Evolutionary conservation across 805 yeast species (phyloP).

Genomic region (Cyberlindnera bimundalis): DNA sequence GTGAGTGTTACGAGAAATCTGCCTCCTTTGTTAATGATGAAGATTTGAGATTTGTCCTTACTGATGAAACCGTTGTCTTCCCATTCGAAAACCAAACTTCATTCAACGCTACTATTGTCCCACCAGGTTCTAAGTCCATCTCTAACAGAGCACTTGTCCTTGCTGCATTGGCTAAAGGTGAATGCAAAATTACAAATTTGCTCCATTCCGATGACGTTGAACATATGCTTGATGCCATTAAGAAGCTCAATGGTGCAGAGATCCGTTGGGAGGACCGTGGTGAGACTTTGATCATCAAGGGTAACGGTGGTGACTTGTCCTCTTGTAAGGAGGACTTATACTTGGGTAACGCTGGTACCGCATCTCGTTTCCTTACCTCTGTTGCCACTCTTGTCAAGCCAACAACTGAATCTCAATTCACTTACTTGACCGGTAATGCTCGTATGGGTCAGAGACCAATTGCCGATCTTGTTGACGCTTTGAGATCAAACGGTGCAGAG

Average conservation of each 20-base stretch:
- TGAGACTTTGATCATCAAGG: conserved; percentile 78
- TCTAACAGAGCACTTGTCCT: conserved; percentile 91
- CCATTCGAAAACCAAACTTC: conserved; percentile 40
- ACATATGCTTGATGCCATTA: conserved; percentile 87
- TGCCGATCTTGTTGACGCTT: conserved; percentile 92
- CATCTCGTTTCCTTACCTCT: conserved; percentile 89
- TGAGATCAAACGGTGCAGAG: conserved; percentile 72
- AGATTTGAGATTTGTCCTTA: conserved; percentile 74
- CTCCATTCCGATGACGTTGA: conserved; percentile 96
- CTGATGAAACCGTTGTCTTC: conserved; percentile 73
- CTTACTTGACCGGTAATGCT: conserved; percentile 85
- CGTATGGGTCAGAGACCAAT: conserved; percentile 98
- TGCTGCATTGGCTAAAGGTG: conserved; percentile 89
- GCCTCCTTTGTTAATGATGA: conserved; percentile 83
- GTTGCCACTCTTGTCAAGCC: conserved; percentile 81
- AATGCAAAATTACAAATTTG: conserved; percentile 77
- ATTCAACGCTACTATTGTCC: conserved; percentile 48
- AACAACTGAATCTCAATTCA: conserved; percentile 37
- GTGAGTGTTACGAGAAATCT: conserved; percentile 81
- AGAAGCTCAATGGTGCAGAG: conserved; percentile 74
- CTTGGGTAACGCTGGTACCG: conserved; percentile 97
- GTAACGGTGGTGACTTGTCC: conserved; percentile 75
- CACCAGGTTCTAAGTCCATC: conserved; percentile 97
- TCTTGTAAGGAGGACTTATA: conserved; percentile 70
- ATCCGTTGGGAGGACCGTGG: conserved; percentile 85